phyloP scores from a whole-genome alignment of 805 yeast species.

The Myxozyma melibiosi region DNA sequence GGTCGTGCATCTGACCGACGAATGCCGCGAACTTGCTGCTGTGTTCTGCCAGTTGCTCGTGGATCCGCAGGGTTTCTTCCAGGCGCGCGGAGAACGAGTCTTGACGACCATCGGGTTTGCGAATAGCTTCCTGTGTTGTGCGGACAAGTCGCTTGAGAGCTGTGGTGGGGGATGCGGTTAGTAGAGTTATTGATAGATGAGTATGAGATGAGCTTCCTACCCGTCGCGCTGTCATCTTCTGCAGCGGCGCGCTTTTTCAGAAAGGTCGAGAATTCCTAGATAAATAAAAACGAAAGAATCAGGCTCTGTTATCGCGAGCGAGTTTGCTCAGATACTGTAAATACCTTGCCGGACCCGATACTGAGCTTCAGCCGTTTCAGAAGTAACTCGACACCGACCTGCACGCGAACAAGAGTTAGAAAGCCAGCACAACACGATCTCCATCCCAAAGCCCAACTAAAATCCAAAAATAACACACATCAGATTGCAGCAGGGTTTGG shows the following conservation, averaged over 20 bases:
- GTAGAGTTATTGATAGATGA: not conserved
- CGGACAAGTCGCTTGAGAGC: slow-evolving; percentile 73
- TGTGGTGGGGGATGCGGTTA: slow-evolving; percentile 47
- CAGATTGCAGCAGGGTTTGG: slow-evolving; percentile 17
- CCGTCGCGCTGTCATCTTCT: slow-evolving; percentile 65
- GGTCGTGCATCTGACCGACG: slow-evolving; percentile 82
- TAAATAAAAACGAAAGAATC: not conserved
- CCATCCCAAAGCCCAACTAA: not conserved
- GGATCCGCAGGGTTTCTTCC: slow-evolving; percentile 70
- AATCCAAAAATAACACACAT: slow-evolving; percentile 11
- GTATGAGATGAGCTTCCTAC: slow-evolving; percentile 4
- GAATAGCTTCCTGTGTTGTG: slow-evolving; percentile 54
- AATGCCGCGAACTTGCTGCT: slow-evolving; percentile 67
- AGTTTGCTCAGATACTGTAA: not conserved
- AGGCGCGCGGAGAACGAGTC: slow-evolving; percentile 70
- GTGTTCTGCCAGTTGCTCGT: slow-evolving; percentile 76
- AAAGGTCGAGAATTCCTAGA: slow-evolving; percentile 63
- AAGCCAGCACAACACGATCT: not conserved
- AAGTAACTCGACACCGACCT: slow-evolving; percentile 73
- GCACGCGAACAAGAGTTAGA: not conserved
- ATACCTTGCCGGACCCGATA: slow-evolving; percentile 73
- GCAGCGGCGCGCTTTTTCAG: slow-evolving; percentile 74
- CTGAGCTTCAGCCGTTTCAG: slow-evolving; percentile 76
- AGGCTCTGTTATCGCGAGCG: too few relatives aligned
- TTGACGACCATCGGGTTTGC: slow-evolving; percentile 53